Evolutionary conservation across 2,329 filamentous ascomycete species (phyloP).

Genomic region (Talaromyces sp.): DNA sequence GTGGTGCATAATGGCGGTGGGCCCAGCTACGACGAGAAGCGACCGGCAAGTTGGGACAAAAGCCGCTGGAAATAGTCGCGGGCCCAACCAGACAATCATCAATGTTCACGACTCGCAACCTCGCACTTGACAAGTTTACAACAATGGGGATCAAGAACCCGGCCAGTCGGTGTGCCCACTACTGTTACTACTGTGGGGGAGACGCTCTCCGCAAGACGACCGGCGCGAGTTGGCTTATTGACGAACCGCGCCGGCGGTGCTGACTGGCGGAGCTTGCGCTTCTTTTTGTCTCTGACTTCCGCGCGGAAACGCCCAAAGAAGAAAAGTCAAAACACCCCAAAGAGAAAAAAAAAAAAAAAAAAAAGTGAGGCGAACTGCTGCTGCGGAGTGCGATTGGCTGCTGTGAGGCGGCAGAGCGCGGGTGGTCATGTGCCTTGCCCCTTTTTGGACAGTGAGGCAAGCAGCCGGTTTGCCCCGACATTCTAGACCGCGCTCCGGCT

Average conservation of each 20-base stretch:
- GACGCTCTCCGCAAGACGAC: background rate
- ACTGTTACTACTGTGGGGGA: background rate
- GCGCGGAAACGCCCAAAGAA: background rate
- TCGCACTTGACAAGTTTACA: background rate
- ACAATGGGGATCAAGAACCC: background rate
- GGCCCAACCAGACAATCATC: background rate
- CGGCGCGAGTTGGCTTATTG: background rate
- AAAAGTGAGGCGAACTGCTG: background rate
- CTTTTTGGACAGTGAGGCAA: background rate
- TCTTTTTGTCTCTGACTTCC: background rate
- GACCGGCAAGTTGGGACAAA: constrained; percentile 14
- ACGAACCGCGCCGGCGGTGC: background rate
- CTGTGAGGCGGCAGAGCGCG: background rate
- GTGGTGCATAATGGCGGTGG: constrained; percentile 15
- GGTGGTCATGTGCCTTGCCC: background rate
- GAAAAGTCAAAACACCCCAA: background rate
- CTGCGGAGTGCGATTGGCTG: background rate
- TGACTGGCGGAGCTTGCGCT: background rate
- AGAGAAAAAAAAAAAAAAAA: background rate
- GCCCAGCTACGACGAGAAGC: constrained; percentile 14
- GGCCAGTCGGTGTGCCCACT: background rate
- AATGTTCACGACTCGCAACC: background rate
- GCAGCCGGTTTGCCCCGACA: background rate
- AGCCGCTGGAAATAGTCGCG: constrained; percentile 13
- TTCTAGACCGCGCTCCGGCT: background rate